Conservation (phyloP, 805 yeast species). For the Ogataea zsoltii region DNA sequence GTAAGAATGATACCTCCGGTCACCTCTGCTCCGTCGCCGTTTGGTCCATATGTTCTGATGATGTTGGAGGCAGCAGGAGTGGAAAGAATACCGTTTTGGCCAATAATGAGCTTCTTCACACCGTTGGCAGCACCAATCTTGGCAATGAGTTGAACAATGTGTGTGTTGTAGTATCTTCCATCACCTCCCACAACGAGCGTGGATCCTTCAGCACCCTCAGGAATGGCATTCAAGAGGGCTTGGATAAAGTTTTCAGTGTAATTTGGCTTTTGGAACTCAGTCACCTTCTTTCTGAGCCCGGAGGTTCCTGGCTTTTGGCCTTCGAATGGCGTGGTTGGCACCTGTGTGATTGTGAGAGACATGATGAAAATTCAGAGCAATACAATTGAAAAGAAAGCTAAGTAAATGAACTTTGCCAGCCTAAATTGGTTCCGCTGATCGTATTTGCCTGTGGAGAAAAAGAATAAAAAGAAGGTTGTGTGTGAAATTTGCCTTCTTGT, state of each 20-base stretch:
- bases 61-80: slow-evolving; percentile 97
- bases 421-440: no score
- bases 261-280: slow-evolving; percentile 71
- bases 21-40: slow-evolving; percentile 43
- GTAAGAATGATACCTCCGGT: slow-evolving; percentile 97
- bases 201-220: slow-evolving; percentile 78
- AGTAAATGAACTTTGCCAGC: no score
- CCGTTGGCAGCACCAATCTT: slow-evolving; percentile 90
- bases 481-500: neutral
- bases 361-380: slow-evolving; percentile 5
- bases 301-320: slow-evolving; percentile 99
- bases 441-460: no score
- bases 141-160: slow-evolving; percentile 78
- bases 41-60: slow-evolving; percentile 59
- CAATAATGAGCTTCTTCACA: slow-evolving; percentile 79
- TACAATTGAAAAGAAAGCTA: no score
- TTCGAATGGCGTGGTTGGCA: slow-evolving; percentile 70
- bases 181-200: slow-evolving; percentile 94
- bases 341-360: slow-evolving; percentile 24
- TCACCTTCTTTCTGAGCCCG: slow-evolving; percentile 90
- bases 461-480: neutral
- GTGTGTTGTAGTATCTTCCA: slow-evolving; percentile 88
- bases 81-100: slow-evolving; percentile 83
- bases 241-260: slow-evolving; percentile 95
- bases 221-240: slow-evolving; percentile 80